phyloP scores from a whole-genome alignment of 768 basidiomycete genomes.

The Exidia glandulosa region DNA sequence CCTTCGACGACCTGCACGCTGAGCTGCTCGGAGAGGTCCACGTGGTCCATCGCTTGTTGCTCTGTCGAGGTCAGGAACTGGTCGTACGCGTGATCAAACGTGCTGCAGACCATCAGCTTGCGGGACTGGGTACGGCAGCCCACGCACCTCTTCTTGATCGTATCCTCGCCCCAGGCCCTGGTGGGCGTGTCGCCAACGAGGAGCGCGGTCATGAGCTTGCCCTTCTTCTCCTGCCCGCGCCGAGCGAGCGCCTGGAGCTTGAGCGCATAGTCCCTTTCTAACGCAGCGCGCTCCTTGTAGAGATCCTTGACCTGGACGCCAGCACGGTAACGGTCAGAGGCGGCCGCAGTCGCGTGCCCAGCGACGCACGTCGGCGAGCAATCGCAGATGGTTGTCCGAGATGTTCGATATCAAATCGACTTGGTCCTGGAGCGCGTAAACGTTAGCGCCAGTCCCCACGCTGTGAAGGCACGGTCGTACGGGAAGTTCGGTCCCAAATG shows the following conservation, averaged over 20 bases:
- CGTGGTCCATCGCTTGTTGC: constrained; percentile 56
- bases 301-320: constrained; percentile 56
- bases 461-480: background rate
- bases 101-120: constrained; percentile 30
- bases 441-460: background rate
- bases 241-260: constrained; percentile 57
- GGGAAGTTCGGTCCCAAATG: constrained; percentile 4
- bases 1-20: constrained; percentile 52
- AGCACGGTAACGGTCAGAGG: background rate
- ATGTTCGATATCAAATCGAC: constrained; percentile 48
- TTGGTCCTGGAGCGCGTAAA: constrained; percentile 68
- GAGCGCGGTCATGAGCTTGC: constrained; percentile 39
- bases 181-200: constrained; percentile 61
- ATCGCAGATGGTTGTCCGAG: constrained; percentile 54
- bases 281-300: constrained; percentile 48
- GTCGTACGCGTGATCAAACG: constrained; percentile 59
- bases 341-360: background rate
- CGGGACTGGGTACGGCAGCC: constrained; percentile 3
- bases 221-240: constrained; percentile 63
- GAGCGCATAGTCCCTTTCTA: constrained; percentile 71
- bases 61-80: constrained; percentile 52
- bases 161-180: constrained; percentile 44
- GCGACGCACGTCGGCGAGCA: constrained; percentile 55
- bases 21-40: constrained; percentile 52
- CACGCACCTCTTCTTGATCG: constrained; percentile 44